A percentile compares a stretch with the other conserved stretches of the same genome.
Evolutionary conservation across 495 filamentous ascomycete genomes (phyloP).

Genomic region (Glarea lozoyensis): DNA sequence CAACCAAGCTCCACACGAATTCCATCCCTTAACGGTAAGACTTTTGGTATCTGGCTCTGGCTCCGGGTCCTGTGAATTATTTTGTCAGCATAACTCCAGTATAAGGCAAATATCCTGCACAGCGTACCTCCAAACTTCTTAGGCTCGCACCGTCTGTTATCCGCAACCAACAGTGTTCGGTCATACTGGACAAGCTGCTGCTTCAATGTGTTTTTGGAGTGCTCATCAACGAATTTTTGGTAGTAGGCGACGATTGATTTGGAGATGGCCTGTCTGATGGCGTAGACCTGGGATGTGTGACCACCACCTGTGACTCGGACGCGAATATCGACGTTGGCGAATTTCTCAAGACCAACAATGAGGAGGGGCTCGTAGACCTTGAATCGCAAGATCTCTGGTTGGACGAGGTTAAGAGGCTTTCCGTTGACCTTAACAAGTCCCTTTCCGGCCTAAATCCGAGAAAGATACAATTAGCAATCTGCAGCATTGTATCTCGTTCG

Average conservation of each 20-base stretch:
- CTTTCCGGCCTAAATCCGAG: conserved; percentile 80
- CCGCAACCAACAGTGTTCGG: conserved; percentile 92
- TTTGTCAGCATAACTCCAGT: conserved; percentile 24
- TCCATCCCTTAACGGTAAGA: conserved; percentile 49
- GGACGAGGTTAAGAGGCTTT: conserved; percentile 83
- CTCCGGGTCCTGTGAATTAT: conserved; percentile 59
- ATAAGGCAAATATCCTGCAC: neutral
- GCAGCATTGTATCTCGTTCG: no score
- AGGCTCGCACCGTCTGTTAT: conserved; percentile 89
- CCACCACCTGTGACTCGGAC: conserved; percentile 94
- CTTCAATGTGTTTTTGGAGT: conserved; percentile 99
- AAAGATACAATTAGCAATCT: no score
- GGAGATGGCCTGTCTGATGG: conserved; percentile 96
- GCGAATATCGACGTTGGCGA: conserved; percentile 93
- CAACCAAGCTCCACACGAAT: conserved; percentile 11
- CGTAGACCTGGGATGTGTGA: conserved; percentile 97
- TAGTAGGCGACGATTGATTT: conserved; percentile 99
- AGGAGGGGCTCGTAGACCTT: conserved; percentile 99
- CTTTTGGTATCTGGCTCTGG: conserved; percentile 93
- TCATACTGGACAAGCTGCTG: conserved; percentile 89
- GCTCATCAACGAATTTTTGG: conserved; percentile 99
- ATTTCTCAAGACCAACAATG: conserved; percentile 93
- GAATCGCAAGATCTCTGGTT: conserved; percentile 95
- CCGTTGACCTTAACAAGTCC: conserved; percentile 99
- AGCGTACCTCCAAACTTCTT: conserved; percentile 67